phyloP scores from a whole-genome alignment of 164 flowering plant species.

The Paratinospora sagittata region DNA sequence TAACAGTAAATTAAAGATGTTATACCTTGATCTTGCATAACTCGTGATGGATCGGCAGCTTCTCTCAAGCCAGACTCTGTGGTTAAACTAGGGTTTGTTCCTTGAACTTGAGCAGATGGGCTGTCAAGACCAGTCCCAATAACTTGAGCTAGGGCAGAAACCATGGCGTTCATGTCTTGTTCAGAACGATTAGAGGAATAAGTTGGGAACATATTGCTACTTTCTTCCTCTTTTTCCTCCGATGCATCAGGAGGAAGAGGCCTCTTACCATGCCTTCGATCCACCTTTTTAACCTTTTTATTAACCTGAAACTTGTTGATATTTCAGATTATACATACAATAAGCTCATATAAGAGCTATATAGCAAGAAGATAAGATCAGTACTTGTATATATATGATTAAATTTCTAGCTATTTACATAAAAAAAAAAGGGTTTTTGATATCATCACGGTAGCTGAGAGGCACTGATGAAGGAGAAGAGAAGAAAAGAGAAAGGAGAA shows the following conservation, averaged over 20 bases:
- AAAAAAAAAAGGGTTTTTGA: too few species aligned
- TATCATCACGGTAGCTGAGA: neutral
- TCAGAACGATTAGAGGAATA: conserved; percentile 37
- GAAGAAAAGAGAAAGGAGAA: neutral
- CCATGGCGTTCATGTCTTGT: conserved; percentile 53
- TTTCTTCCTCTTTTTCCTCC: conserved; percentile 32
- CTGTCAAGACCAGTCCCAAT: conserved; percentile 28
- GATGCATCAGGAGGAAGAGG: conserved; percentile 44
- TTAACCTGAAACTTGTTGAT: neutral
- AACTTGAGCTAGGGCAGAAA: conserved; percentile 54
- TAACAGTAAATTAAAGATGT: neutral
- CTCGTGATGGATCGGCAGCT: conserved; percentile 18
- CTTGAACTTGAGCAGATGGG: conserved; percentile 6
- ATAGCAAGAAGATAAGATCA: too few species aligned
- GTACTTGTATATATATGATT: too few species aligned
- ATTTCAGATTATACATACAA: too few species aligned
- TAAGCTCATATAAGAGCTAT: too few species aligned
- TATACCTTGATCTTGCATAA: conserved; percentile 34
- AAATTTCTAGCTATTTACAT: too few species aligned
- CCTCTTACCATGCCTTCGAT: conserved; percentile 66
- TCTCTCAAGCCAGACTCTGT: neutral
- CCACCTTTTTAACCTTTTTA: conserved; percentile 34
- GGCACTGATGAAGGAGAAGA: neutral
- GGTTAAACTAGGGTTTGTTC: conserved; percentile 10
- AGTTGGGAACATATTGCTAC: neutral